Evolutionary conservation across 2,329 filamentous ascomycete species (phyloP).

Genomic region (Diaporthe sp.): DNA sequence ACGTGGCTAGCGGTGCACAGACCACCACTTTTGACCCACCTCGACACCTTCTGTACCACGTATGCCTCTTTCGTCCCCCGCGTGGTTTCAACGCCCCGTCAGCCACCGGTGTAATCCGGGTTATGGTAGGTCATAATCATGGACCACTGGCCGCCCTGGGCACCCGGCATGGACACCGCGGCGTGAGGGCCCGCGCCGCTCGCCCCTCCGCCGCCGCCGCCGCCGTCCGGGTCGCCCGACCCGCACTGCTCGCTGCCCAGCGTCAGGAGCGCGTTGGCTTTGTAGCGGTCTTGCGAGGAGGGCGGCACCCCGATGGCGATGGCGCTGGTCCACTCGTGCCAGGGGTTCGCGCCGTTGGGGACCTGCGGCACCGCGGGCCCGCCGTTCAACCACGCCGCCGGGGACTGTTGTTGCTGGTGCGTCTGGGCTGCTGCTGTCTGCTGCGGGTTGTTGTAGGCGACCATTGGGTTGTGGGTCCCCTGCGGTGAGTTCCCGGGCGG

Average conservation of each 20-base stretch:
- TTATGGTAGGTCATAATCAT: conserved; percentile 35
- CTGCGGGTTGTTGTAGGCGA: conserved; percentile 56
- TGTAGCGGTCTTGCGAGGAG: conserved; percentile 61
- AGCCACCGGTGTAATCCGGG: conserved; percentile 1
- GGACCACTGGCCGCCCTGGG: conserved; percentile 35
- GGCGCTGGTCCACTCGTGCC: conserved; percentile 68
- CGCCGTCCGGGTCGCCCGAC: conserved; percentile 8
- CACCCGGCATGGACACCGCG: neutral
- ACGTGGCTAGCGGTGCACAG: too few species aligned
- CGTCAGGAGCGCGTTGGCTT: conserved; percentile 62
- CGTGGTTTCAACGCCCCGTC: too few species aligned
- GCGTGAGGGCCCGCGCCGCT: too few species aligned
- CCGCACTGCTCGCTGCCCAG: conserved; percentile 53
- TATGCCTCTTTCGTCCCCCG: too few species aligned
- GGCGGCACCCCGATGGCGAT: conserved; percentile 60
- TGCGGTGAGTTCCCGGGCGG: conserved; percentile 41
- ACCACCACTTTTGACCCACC: too few species aligned
- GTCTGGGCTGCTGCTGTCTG: conserved; percentile 49
- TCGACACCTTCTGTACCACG: too few species aligned
- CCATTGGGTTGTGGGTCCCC: conserved; percentile 51
- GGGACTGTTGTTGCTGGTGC: conserved; percentile 40
- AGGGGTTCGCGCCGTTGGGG: conserved; percentile 56
- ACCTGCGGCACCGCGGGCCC: conserved; percentile 26
- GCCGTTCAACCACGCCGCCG: conserved; percentile 15
- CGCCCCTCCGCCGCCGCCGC: too few species aligned